Evolutionary conservation across 2,329 filamentous ascomycete species (phyloP).

Genomic region (Fusarium palustre): DNA sequence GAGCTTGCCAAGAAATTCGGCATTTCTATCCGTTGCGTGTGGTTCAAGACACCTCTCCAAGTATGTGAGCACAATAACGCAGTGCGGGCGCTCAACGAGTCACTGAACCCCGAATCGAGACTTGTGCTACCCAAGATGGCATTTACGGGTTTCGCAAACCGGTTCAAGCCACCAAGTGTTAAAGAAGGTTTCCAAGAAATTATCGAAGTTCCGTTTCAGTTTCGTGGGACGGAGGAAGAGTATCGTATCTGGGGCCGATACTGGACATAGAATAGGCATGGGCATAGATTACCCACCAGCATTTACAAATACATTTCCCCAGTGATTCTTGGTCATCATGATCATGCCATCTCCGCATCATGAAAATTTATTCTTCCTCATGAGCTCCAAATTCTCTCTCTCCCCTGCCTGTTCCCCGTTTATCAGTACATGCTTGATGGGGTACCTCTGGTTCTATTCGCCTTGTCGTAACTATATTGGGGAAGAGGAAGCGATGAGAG

Average conservation of each 20-base stretch:
- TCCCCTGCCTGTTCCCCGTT: neutral
- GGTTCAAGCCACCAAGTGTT: slow-evolving; percentile 77
- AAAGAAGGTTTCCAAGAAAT: slow-evolving; percentile 90
- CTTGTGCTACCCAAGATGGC: slow-evolving; percentile 80
- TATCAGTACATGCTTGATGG: neutral
- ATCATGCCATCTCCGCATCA: slow-evolving; percentile 39
- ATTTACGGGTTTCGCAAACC: slow-evolving; percentile 78
- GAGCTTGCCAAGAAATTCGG: slow-evolving; percentile 75
- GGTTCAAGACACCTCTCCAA: slow-evolving; percentile 78
- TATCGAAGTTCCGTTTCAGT: slow-evolving; percentile 78
- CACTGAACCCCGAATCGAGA: slow-evolving; percentile 87
- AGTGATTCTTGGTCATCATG: neutral
- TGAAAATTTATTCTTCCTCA: slow-evolving; percentile 18
- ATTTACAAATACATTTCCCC: neutral
- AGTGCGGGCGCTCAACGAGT: slow-evolving; percentile 76
- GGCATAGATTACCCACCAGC: slow-evolving; percentile 8
- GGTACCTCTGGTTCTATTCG: slow-evolving; percentile 1
- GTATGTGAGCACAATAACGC: slow-evolving; percentile 88
- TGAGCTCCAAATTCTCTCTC: slow-evolving; percentile 14
- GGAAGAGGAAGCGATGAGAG: slow-evolving; percentile 23
- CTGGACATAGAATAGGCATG: slow-evolving; percentile 73
- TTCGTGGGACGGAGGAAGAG: slow-evolving; percentile 76
- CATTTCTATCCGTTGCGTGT: slow-evolving; percentile 85
- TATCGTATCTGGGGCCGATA: slow-evolving; percentile 79
- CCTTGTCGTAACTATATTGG: slow-evolving; percentile 17